A percentile compares a stretch with the other conserved stretches of the same genome.
phyloP scores from a whole-genome alignment of 2,329 filamentous ascomycete species.

The Penicillium sp. region DNA sequence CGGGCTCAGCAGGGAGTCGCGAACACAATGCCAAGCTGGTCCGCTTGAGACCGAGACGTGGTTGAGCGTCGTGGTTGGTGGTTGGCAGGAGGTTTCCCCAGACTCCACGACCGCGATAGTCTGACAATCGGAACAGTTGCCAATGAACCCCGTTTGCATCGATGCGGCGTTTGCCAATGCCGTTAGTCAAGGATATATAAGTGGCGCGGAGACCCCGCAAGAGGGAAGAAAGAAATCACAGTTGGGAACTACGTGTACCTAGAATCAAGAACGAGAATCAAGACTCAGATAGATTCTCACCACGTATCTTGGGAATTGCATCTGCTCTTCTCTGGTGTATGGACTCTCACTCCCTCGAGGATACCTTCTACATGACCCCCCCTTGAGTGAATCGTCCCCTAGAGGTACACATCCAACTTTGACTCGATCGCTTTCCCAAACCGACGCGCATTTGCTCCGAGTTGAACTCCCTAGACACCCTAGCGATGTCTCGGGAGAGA shows the following conservation, averaged over 20 bases:
- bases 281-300: slow-evolving; percentile 10
- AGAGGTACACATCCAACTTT: slow-evolving; percentile 11
- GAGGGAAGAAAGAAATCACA: slow-evolving; percentile 6
- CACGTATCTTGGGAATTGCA: slow-evolving; percentile 8
- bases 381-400: slow-evolving; percentile 25
- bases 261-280: slow-evolving; percentile 12
- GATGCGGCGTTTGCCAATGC: slow-evolving; percentile 17
- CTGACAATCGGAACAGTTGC: slow-evolving; percentile 5
- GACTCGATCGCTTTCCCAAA: not conserved
- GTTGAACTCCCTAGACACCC: slow-evolving; percentile 3
- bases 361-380: slow-evolving; percentile 35
- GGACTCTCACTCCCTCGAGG: slow-evolving; percentile 32
- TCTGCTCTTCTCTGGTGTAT: slow-evolving; percentile 24
- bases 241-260: slow-evolving; percentile 13
- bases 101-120: slow-evolving; percentile 7
- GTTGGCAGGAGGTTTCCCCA: slow-evolving; percentile 12
- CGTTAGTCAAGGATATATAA: slow-evolving; percentile 17
- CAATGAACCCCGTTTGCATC: slow-evolving; percentile 6
- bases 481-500: slow-evolving; percentile 22
- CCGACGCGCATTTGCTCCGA: not conserved
- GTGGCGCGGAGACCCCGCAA: slow-evolving; percentile 4
- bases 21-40: slow-evolving; percentile 16
- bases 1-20: slow-evolving; percentile 1
- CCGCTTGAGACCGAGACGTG: slow-evolving; percentile 10
- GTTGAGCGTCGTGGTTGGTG: slow-evolving; percentile 13